A percentile compares a stretch with the other conserved stretches of the same genome.
Evolutionary conservation across 148 eudicot genomes (phyloP).

Genomic region (Beta vulgaris): DNA sequence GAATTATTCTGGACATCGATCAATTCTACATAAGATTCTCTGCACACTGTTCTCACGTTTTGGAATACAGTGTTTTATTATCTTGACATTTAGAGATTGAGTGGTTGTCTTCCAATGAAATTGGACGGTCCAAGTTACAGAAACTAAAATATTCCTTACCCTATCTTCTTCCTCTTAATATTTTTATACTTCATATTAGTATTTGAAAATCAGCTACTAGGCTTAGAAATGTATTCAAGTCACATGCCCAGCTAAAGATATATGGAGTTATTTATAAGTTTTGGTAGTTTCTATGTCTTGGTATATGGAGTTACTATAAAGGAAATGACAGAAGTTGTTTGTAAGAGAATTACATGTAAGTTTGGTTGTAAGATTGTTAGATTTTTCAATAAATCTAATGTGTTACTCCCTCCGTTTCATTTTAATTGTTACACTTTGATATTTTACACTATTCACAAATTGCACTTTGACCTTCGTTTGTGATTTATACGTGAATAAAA

Average conservation of each 20-base stretch:
- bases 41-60: neutral
- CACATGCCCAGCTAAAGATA: neutral
- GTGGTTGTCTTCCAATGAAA: slow-evolving; percentile 1
- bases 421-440: too few species aligned
- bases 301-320: too few species aligned
- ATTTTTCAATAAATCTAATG: too few species aligned
- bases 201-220: neutral
- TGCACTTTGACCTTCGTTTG: too few species aligned
- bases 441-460: too few species aligned
- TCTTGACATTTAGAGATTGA: neutral
- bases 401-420: too few species aligned
- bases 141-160: neutral
- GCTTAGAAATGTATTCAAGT: neutral
- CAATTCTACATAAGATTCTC: neutral
- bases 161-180: neutral
- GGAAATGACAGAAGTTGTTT: neutral
- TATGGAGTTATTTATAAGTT: neutral
- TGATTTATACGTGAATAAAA: too few species aligned
- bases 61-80: neutral
- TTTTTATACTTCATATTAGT: neutral
- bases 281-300: too few species aligned
- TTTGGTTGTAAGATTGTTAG: too few species aligned
- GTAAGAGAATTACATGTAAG: too few species aligned
- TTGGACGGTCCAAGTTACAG: slow-evolving; percentile 1
- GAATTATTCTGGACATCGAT: neutral